A percentile compares a stretch with the other conserved stretches of the same genome.
Conservation (phyloP, 1,139 yeast genomes). For the Hemisphaericaspora xylofermentans region DNA sequence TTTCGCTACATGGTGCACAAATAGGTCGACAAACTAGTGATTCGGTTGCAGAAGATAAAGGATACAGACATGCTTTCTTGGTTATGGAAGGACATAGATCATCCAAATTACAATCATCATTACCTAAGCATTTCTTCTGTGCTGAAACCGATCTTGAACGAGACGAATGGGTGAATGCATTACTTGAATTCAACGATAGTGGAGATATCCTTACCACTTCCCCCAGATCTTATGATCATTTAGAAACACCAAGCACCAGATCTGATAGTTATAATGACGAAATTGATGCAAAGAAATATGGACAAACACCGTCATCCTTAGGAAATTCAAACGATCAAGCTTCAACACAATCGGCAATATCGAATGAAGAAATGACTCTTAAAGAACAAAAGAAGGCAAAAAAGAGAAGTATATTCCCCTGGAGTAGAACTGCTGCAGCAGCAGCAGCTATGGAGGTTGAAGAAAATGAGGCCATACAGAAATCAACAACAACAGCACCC, state of each 20-base stretch:
- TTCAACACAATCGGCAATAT: conserved; percentile 12
- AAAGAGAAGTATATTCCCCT: conserved; percentile 62
- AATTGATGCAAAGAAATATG: conserved; percentile 11
- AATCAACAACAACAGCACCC: conserved; percentile 4
- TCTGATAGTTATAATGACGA: conserved; percentile 20
- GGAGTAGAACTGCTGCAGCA: conserved; percentile 33
- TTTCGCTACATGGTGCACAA: conserved; percentile 57
- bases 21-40: conserved; percentile 66
- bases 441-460: conserved; percentile 3
- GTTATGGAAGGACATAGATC: conserved; percentile 62
- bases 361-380: conserved; percentile 12
- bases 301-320: conserved; percentile 5
- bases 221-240: conserved; percentile 8
- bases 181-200: conserved; percentile 45
- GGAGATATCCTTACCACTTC: conserved; percentile 12
- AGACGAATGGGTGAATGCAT: conserved; percentile 70
- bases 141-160: conserved; percentile 82
- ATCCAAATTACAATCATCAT: conserved; percentile 51
- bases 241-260: conserved; percentile 14
- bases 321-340: conserved; percentile 13
- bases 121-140: conserved; percentile 68
- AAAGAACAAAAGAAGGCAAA: conserved; percentile 45
- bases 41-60: conserved; percentile 63
- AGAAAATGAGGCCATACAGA: neutral
- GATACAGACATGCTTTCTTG: conserved; percentile 76